Base-by-base conservation (phyloP, 768 basidiomycete genomes). In the Mycena amicta region DNA sequence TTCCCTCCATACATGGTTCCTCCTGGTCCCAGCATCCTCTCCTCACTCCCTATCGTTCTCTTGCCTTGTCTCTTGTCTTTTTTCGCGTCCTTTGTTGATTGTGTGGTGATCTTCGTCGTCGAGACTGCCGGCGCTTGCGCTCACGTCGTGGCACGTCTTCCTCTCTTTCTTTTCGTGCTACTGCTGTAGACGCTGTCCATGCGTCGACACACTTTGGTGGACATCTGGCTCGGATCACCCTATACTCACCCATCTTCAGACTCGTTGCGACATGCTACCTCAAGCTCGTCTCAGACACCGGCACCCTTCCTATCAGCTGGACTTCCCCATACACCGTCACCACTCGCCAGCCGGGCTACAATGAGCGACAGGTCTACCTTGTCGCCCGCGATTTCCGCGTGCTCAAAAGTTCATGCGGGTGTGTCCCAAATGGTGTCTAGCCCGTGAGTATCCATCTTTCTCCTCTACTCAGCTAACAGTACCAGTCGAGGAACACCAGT, bases 401-500 rank as follows among this genome's bases (percentile, higher is more conserved):
- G 29, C 2, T 59, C 25, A 57, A 63, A 40, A 3, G 2, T 1
- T 63, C 2, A 63, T 63, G 62, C 22, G 22, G 3, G 55, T 63
- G 1, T 59, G 54, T 18, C 62, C 62, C 28, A 28, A 46, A 43
- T 63, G 62, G 62, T 54, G 57, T 11, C 15, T 33, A 1, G 61
- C 56, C 5, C 29, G 59, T 52, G 5, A 5, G 59, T 56, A n/a
- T n/a, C n/a, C n/a, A n/a, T n/a, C n/a, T n/a, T n/a, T n/a, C n/a
- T n/a, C n/a, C n/a, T n/a, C 16, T 40, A 52, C 28, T 52, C 27
- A 12, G 16, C 28, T 50, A n/a, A n/a, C n/a, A n/a, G n/a, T n/a
- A n/a, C n/a, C n/a, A 60, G 53, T 62, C n/a, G 60, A 62, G 28
- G 4, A 31, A 2, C 60, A 62, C 33, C 1, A 49, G 2, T 51